These are phyloP conservation scores for Xylaria hypoxylon DNA, from an alignment of 2,329 filamentous ascomycete species.

Conservation along the genomic window DNA sequence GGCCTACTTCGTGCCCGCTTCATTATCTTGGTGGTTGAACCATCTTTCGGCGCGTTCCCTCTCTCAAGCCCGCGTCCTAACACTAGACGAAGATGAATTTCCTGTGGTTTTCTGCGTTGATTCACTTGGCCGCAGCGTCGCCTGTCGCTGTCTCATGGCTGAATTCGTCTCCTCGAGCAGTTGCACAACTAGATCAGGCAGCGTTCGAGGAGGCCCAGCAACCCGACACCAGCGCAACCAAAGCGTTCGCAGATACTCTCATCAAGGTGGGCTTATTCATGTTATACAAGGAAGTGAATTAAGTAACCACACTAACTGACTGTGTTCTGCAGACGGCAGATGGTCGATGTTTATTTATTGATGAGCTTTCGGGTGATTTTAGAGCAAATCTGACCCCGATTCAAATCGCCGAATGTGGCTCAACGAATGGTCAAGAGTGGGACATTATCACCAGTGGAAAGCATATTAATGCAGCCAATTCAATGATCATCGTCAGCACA, in stretches of 20 bases:
- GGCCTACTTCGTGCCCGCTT: slow-evolving; percentile 5
- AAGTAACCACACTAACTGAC: slow-evolving; percentile 20
- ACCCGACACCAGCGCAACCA: slow-evolving; percentile 56
- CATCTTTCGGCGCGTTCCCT: slow-evolving; percentile 15
- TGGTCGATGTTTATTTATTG: slow-evolving; percentile 57
- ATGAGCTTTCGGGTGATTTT: slow-evolving; percentile 59
- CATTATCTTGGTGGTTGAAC: slow-evolving; percentile 12
- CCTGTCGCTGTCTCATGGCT: slow-evolving; percentile 31
- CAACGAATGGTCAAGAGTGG: slow-evolving; percentile 56
- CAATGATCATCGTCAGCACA: slow-evolving; percentile 66
- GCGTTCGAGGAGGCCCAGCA: slow-evolving; percentile 58
- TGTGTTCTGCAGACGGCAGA: slow-evolving; percentile 51
- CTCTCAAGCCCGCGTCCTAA: background rate
- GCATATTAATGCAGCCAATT: slow-evolving; percentile 61
- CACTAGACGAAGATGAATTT: slow-evolving; percentile 17
- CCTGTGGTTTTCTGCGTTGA: slow-evolving; percentile 28
- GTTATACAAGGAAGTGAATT: background rate
- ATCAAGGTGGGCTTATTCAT: slow-evolving; percentile 51
- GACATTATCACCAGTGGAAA: slow-evolving; percentile 60
- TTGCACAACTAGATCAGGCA: slow-evolving; percentile 53
- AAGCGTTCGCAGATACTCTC: slow-evolving; percentile 54
- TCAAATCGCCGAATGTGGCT: slow-evolving; percentile 56
- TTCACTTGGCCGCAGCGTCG: slow-evolving; percentile 33
- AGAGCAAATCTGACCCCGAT: slow-evolving; percentile 59
- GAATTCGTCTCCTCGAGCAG: slow-evolving; percentile 41